phyloP scores from a whole-genome alignment of 2,329 filamentous ascomycete genomes.

The Colletotrichum lupini region DNA sequence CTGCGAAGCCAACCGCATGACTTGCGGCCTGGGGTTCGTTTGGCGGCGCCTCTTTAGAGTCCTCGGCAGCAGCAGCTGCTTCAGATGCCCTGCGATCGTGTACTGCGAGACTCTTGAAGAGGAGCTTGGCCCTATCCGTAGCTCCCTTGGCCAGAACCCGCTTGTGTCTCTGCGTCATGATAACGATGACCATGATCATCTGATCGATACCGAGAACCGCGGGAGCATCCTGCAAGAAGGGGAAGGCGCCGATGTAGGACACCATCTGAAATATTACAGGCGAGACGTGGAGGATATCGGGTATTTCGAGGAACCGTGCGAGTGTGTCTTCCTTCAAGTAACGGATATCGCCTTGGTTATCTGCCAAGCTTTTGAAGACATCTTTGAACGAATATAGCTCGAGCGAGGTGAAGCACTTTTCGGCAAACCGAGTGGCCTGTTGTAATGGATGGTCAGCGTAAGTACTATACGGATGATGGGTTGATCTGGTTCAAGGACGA shows the following conservation, averaged over 20 bases:
- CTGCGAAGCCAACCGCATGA: conserved; percentile 54
- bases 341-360: conserved; percentile 68
- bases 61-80: conserved; percentile 32
- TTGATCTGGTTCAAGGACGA: neutral
- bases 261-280: conserved; percentile 78
- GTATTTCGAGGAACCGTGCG: conserved; percentile 78
- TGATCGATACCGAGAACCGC: conserved; percentile 76
- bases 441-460: conserved; percentile 8
- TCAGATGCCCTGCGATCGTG: conserved; percentile 69
- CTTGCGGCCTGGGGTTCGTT: conserved; percentile 4
- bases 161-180: conserved; percentile 77
- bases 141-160: conserved; percentile 70
- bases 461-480: neutral
- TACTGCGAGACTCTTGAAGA: conserved; percentile 79
- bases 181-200: conserved; percentile 77
- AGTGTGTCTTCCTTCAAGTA: conserved; percentile 79
- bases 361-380: conserved; percentile 77
- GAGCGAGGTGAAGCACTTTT: conserved; percentile 76
- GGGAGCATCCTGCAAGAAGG: conserved; percentile 77
- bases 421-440: conserved; percentile 73
- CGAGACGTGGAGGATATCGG: conserved; percentile 74
- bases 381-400: conserved; percentile 80
- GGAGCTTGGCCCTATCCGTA: conserved; percentile 68
- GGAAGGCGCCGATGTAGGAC: conserved; percentile 78
- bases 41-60: conserved; percentile 32